These are phyloP conservation scores for Dillenia turbinata DNA, from an alignment of 164 flowering plant genomes.

Conservation along the genomic window DNA sequence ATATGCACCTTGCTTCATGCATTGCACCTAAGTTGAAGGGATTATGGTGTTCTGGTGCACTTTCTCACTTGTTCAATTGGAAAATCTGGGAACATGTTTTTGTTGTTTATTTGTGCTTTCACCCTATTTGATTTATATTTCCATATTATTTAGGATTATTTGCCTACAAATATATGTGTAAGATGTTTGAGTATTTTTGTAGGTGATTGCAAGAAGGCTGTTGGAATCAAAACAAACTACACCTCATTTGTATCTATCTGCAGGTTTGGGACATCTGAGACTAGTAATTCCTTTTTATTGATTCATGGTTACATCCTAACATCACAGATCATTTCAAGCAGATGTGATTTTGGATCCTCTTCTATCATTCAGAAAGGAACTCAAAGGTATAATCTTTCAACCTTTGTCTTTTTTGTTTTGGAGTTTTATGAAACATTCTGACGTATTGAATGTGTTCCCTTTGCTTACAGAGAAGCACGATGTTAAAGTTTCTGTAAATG, in stretches of 20 bases:
- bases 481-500: constrained; percentile 94
- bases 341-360: constrained; percentile 96
- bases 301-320: constrained; percentile 9
- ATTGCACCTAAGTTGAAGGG: no score
- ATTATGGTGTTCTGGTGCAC: no score
- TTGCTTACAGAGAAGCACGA: constrained; percentile 63
- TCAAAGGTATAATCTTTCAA: constrained; percentile 50
- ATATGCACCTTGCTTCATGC: no score
- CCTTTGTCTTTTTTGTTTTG: not conserved
- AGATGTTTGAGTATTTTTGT: constrained; percentile 17
- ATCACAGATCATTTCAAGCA: constrained; percentile 27
- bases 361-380: constrained; percentile 83
- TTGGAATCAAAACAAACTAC: constrained; percentile 88
- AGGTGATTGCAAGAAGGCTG: constrained; percentile 89
- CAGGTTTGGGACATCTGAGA: constrained; percentile 39
- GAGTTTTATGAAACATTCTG: not conserved
- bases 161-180: no score
- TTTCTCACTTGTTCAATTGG: no score
- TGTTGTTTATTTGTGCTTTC: not conserved
- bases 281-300: constrained; percentile 7
- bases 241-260: constrained; percentile 84
- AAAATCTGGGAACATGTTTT: not conserved
- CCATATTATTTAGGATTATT: no score
- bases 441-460: constrained; percentile 10
- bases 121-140: no score